Percentiles rank a stretch among this genome's conserved stretches.
Evolutionary conservation across 73 alveolate species (phyloP).

Genomic region (Breviolum minutum): DNA sequence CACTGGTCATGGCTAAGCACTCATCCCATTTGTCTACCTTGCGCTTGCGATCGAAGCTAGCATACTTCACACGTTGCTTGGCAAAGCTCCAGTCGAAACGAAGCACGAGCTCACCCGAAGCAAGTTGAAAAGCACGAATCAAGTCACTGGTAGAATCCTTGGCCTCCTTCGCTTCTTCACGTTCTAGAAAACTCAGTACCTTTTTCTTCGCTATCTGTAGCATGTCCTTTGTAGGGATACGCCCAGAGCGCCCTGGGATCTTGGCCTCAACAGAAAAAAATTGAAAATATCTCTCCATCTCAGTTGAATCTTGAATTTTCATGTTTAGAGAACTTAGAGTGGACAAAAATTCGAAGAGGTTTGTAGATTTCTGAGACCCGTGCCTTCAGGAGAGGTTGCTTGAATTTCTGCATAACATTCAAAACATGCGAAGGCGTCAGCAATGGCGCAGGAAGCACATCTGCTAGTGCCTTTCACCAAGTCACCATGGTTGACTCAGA

Average conservation of each 20-base stretch:
- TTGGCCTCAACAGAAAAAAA: not conserved
- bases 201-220: slow-evolving; percentile 56
- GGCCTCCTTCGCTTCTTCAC: slow-evolving; percentile 19
- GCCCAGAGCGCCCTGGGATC: slow-evolving; percentile 44
- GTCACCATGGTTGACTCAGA: not conserved
- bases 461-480: slow-evolving; percentile 37
- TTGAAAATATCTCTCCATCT: not conserved
- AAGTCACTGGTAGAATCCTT: not conserved
- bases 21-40: slow-evolving; percentile 65
- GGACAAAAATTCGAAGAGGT: not conserved
- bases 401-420: slow-evolving; percentile 21
- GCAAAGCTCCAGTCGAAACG: slow-evolving; percentile 79
- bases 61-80: slow-evolving; percentile 5
- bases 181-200: not conserved
- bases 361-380: not conserved
- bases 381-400: slow-evolving; percentile 66
- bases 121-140: slow-evolving; percentile 49
- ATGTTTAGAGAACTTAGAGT: not conserved
- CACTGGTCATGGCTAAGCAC: slow-evolving; percentile 87
- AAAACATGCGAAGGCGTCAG: slow-evolving; percentile 36
- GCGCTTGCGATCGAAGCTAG: slow-evolving; percentile 52
- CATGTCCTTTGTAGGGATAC: slow-evolving; percentile 39
- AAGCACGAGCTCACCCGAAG: slow-evolving; percentile 34
- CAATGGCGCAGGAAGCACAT: not conserved
- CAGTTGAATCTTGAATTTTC: too few species aligned